Base-by-base conservation (phyloP, 768 basidiomycete species). In the Cantharellus anzutake region DNA sequence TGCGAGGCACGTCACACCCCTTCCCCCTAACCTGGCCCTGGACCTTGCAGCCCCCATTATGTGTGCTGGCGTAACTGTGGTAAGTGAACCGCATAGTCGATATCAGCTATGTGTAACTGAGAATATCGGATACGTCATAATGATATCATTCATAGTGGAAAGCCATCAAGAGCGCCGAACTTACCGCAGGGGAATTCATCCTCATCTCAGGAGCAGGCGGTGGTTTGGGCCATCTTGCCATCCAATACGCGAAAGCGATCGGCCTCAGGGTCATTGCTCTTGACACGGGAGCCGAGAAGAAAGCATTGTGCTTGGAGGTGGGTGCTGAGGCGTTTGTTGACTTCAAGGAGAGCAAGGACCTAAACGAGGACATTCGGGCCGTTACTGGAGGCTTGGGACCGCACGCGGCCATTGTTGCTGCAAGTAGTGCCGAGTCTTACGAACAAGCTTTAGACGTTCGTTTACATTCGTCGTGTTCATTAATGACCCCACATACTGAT, bases 241-340 rank as follows among this genome's bases (percentile, higher is more conserved):
- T 89, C 39, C 88, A 92, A 69, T 91, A 91, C 65, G 90, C 88
- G 14, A 75, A 74, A 51, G 76, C 78, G 35, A 82, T 84, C 73
- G 87, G 88, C 44, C 77, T 86, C 56, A 80, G 82, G 29, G 86
- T 90, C 4, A 79, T 91, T 60, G 89, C 86, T 2, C 76, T 91
- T 65, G 89, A 92, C 66, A 78, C 87, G 55, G 86, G 87, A 37
- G 84, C 83, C 0, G 83, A 87, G 65, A 75, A 75, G 61, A 83
- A 81, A 79, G 58, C 20, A 20, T 44, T 41, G 42, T 59, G 58
- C 34, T 20, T 44, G 4, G 29, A 58, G 39, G 16, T 59, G 5
- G 16, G 16, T 59, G 58, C 52, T 11, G 52, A 55, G 52, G 37
- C 7, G 7, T 55, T 11, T 63, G 75, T 94, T 62, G 91, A 93